Base-by-base conservation (phyloP, 257 asterid genomes). In the Verbascum thapsus region DNA sequence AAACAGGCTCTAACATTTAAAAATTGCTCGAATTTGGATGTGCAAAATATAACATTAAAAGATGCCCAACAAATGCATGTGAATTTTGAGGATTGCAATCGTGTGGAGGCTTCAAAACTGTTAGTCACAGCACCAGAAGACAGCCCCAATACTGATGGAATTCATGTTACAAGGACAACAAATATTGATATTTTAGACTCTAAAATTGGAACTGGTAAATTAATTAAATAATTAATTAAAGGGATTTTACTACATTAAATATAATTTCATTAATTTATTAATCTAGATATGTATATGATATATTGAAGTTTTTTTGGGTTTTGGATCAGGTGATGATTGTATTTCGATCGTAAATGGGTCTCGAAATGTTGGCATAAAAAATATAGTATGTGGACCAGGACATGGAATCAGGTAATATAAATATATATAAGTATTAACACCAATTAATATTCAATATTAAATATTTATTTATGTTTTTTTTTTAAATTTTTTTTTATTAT, bases 311-410 rank as follows among this genome's bases (percentile, higher is more conserved):
- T 12, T 50, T 65, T 8, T 53, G 57, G 57, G 62, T 48, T 44
- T 26, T 69, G 23, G 55, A 49, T 61, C 64, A 86, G 98, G 98
- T 48, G 98, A 92, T 72, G 98, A 92, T 61, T 91, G 98, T 55
- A 64, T 91, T 40, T 91, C 98, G 22, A 88, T 91, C 38, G 96
- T 88, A 3, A 80, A 79, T 67, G 96, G 96, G 58, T 80, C 97
- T 11, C 76, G 72, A 61, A 76, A 67, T 63, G 77, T 94, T 44
- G 68, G 62, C 53, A 88, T 82, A 52, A 78, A 64, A 32, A 74
- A 77, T 43, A 82, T 90, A 42, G 69, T 52, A 23, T 94, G 99
- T 70, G 97, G 97, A 57, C 97, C 97, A 1, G 97, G 99, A 19
- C 99, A 94, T 69, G 99, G 99, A 70, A 94, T 94, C 68, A 92